phyloP scores from a whole-genome alignment of 2,329 filamentous ascomycete species.

The Periconia sp. region DNA sequence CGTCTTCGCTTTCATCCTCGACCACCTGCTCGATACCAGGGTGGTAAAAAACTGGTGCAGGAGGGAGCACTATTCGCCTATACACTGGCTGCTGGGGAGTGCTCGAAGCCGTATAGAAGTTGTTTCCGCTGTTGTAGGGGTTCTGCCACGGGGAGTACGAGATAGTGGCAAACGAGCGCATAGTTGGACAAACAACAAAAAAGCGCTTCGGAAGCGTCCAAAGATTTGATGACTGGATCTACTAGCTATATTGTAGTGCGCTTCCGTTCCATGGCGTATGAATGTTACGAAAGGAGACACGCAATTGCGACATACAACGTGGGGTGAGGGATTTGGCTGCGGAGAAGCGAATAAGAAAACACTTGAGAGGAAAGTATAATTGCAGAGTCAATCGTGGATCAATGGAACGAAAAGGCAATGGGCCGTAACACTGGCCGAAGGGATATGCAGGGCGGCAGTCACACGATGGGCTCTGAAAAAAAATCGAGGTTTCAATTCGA shows the following conservation, averaged over 20 bases:
- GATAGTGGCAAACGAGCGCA: constrained; percentile 39
- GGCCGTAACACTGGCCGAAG: constrained; percentile 32
- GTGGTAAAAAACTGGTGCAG: constrained; percentile 30
- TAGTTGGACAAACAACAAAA: constrained; percentile 30
- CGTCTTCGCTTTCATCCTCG: constrained; percentile 27
- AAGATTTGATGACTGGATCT: constrained; percentile 34
- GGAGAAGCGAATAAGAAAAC: constrained; percentile 43
- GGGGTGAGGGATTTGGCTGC: constrained; percentile 38
- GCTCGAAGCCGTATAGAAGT: constrained; percentile 19
- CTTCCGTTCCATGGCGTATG: constrained; percentile 36
- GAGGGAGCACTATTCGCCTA: constrained; percentile 29
- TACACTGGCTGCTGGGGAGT: constrained; percentile 23
- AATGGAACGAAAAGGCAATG: constrained; percentile 28
- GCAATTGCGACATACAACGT: constrained; percentile 45
- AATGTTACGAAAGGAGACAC: constrained; percentile 30
- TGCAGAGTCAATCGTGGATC: constrained; percentile 36
- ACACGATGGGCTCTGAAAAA: constrained; percentile 35
- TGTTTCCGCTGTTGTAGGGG: constrained; percentile 31
- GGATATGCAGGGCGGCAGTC: constrained; percentile 36
- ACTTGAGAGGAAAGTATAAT: constrained; percentile 31
- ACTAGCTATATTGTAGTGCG: constrained; percentile 37
- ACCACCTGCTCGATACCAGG: constrained; percentile 28
- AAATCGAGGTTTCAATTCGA: constrained; percentile 19
- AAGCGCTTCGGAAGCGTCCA: constrained; percentile 22
- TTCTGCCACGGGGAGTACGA: constrained; percentile 42